A percentile compares a stretch with the other conserved stretches of the same genome.
Conservation (phyloP, 805 yeast genomes). For the Saccharomycopsis microspora region DNA sequence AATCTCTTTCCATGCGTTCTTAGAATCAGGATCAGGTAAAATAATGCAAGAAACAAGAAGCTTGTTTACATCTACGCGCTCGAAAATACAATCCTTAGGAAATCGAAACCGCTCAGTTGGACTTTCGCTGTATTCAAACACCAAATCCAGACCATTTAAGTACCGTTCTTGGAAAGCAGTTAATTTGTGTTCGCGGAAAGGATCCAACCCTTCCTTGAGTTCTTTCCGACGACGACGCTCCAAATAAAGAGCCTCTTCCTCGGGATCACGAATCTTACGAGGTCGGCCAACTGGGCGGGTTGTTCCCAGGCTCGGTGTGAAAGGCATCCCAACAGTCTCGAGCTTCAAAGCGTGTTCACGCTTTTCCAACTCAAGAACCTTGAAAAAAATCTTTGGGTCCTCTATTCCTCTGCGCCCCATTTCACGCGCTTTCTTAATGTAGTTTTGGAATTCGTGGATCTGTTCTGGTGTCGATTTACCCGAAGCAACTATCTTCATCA, state of each 20-base stretch:
- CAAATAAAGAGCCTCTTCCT: background rate
- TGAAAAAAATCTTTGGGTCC: slow-evolving; percentile 11
- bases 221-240: background rate
- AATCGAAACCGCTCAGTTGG: slow-evolving; percentile 61
- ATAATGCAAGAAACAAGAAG: slow-evolving; percentile 27
- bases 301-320: background rate
- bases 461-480: slow-evolving; percentile 67
- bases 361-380: slow-evolving; percentile 13
- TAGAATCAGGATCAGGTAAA: slow-evolving; percentile 16
- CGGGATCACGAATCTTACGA: background rate
- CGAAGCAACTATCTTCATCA: slow-evolving; percentile 81
- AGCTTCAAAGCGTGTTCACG: slow-evolving; percentile 8
- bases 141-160: slow-evolving; percentile 54
- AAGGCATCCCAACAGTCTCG: slow-evolving; percentile 16
- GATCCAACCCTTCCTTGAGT: slow-evolving; percentile 4
- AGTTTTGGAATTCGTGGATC: slow-evolving; percentile 67
- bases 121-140: slow-evolving; percentile 78
- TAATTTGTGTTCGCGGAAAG: slow-evolving; percentile 37
- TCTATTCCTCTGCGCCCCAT: slow-evolving; percentile 37
- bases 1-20: slow-evolving; percentile 1
- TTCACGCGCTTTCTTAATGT: slow-evolving; percentile 65
- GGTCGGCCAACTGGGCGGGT: background rate
- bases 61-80: slow-evolving; percentile 31
- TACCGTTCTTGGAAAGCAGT: slow-evolving; percentile 74
- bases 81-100: slow-evolving; percentile 71